Evolutionary conservation across 1,139 yeast species (phyloP), one percentile per base, ranked within the genome.

Genomic region (Taphrina populina): DNA sequence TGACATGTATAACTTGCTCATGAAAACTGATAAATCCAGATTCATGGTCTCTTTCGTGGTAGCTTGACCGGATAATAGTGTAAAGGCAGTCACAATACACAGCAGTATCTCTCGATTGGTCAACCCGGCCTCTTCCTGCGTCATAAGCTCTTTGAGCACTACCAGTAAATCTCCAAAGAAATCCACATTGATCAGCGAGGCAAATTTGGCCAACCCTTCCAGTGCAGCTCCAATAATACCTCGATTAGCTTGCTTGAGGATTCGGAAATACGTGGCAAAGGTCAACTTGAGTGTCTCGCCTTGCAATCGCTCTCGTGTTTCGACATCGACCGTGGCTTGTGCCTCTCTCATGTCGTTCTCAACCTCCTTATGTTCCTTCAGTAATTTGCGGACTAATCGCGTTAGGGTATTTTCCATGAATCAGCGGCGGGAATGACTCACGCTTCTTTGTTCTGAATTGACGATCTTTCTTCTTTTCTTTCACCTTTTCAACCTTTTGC

Each of bases 151-250:
- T 64, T 94, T 76, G 66, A 92, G 76, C 2, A 88, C 95, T 68
- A 85, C 95, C 49, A 92, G 75, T 69, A 92, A 82, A 68, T 92
- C 98, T 26, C 97, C 97, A 63, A 92, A 77, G 55, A 92, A 74
- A 63, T 92, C 97, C 56, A 92, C 81, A 67, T 92, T 92, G 33
- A 95, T 90, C 82, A 90, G 83, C 66, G 84, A 92, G 2, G 97
- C 95, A 67, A 84, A 88, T 44, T 81, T 81, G 1, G 96, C 86
- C 58, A 92, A 72, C 4, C 97, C 97, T 73, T 92, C 97, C 54
- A 92, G 74, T 0, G 92, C 95, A 0, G 92, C 77, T 6, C 95
- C 95, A 76, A 88, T 82, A 57, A 92, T 73, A n/a, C 79, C 78
- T 44, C 80, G 78, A 24, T 80, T 77, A 43, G 80, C 76, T 26